Base-by-base conservation (phyloP, 2,329 filamentous ascomycete species). In the Aspergillus viridinutans region DNA sequence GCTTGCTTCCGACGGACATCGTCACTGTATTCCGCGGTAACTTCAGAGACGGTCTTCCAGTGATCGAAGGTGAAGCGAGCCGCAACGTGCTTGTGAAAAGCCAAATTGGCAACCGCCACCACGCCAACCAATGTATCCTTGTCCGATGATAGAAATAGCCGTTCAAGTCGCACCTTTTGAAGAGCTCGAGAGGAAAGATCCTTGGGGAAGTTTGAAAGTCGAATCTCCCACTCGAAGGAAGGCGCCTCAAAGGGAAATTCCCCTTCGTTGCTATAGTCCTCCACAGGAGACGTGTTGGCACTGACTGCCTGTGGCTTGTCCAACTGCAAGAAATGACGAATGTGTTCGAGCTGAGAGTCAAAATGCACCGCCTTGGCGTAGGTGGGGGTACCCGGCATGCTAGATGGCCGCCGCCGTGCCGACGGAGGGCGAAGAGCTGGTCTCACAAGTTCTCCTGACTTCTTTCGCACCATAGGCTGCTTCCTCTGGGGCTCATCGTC, bases 341-440 rank as follows among this genome's bases (percentile, higher is more conserved):
- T 93, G 67, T 97, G 93, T 76, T 97, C 94, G 42, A 97, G 85
- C 69, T 96, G 90, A 26, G 93, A 90, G 75, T 97, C 94, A 71
- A 99, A 99, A 75, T 99, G 94, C n/a, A 99, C 94, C 12, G 90
- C 92, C 75, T 99, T 99, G 64, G 89, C 89, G 71, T 93, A 97
- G 8, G 93, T 94, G 0, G 94, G 94, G 0, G 94, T 99, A 54
- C 94, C 94, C 8, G 94, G 94, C 90, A 97, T 96, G 78, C 93
- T 97, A 3, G 90, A 96, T 0, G 93, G 93, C 57, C 94, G 85
- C 62, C 90, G 83, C 62, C 85, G 84, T n/a, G 78, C 72, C 14
- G 89, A 90, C 12, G 90, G 81, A 42, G 88, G 86, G 52, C 94
- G 87, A 52, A 99, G 83, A 21, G 94, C 94, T 12, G 94, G 94